phyloP scores from a whole-genome alignment of 805 yeast genomes.

The Barnettozyma wickerhamii region DNA sequence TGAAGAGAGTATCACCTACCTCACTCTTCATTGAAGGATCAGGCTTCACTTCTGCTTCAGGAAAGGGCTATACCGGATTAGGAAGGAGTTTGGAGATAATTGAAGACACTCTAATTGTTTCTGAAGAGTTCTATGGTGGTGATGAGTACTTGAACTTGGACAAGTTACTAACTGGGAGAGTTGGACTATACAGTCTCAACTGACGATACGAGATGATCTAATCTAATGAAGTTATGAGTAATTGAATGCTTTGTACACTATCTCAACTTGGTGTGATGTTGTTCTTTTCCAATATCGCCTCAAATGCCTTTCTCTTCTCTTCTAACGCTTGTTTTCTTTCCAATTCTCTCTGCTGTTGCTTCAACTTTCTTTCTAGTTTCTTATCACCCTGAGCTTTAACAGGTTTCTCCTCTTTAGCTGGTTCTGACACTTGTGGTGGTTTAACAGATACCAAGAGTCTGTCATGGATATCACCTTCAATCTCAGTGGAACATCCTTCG shows the following conservation, averaged over 20 bases:
- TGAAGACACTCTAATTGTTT: slow-evolving; percentile 30
- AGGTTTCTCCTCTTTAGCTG: slow-evolving; percentile 11
- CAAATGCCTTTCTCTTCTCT: slow-evolving; percentile 14
- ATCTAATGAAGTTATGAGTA: too few relatives aligned
- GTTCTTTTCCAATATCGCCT: slow-evolving; percentile 6
- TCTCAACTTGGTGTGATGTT: too few relatives aligned
- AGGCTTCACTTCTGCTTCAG: slow-evolving; percentile 1
- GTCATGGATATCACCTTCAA: slow-evolving; percentile 28
- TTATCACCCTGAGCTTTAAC: slow-evolving; percentile 13
- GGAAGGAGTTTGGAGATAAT: slow-evolving; percentile 35
- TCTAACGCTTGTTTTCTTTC: slow-evolving; percentile 20
- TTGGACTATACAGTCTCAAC: slow-evolving; percentile 20
- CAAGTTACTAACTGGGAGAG: slow-evolving; percentile 30
- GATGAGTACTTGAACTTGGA: slow-evolving; percentile 25
- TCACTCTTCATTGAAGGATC: slow-evolving; percentile 19
- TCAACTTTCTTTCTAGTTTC: slow-evolving; percentile 20
- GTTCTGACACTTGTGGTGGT: too few relatives aligned
- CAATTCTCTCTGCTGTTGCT: slow-evolving; percentile 22
- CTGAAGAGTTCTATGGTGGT: slow-evolving; percentile 35
- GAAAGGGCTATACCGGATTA: slow-evolving; percentile 35
- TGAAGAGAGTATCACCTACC: not conserved
- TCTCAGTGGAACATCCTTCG: slow-evolving; percentile 23
- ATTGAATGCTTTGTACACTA: too few relatives aligned
- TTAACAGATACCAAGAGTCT: slow-evolving; percentile 27
- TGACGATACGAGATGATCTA: too few relatives aligned